These are phyloP conservation scores for Rhizomucor pusillus DNA, from an alignment of 371 early-diverging fungal genomes.

Conservation along the genomic window DNA sequence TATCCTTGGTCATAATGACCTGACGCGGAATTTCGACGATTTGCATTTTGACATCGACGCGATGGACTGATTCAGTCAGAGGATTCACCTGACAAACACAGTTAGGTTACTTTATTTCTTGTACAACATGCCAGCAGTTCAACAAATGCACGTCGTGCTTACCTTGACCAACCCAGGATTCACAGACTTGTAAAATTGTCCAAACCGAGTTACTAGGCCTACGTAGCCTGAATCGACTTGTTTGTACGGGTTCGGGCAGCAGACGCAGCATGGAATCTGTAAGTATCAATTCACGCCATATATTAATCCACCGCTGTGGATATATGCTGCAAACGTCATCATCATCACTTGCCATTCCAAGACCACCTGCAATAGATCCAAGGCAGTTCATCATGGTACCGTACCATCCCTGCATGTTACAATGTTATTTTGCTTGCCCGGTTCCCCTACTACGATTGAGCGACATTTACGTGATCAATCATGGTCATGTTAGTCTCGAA, in stretches of 20 bases:
- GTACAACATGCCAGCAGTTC: not conserved
- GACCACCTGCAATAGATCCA: slow-evolving; percentile 39
- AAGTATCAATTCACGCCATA: not conserved
- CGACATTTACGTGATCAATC: slow-evolving; percentile 13
- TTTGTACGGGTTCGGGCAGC: slow-evolving; percentile 80
- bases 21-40: slow-evolving; percentile 74
- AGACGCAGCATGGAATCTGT: slow-evolving; percentile 39
- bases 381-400: slow-evolving; percentile 52
- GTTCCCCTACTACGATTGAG: too few species aligned
- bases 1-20: slow-evolving; percentile 87
- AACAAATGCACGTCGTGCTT: too few species aligned
- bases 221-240: slow-evolving; percentile 68
- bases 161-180: slow-evolving; percentile 86
- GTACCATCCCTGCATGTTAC: slow-evolving; percentile 47
- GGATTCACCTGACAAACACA: slow-evolving; percentile 52
- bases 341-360: slow-evolving; percentile 39
- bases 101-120: too few species aligned
- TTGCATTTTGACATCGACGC: slow-evolving; percentile 77
- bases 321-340: too few species aligned
- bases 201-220: slow-evolving; percentile 78
- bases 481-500: slow-evolving; percentile 31
- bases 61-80: slow-evolving; percentile 62
- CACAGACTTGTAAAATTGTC: slow-evolving; percentile 83
- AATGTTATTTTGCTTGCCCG: too few species aligned
- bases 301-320: too few species aligned